Percentiles rank a stretch among this genome's conserved stretches.
Evolutionary conservation across 139 green algal genomes (phyloP).

Genomic region (Chlorella sp.): DNA sequence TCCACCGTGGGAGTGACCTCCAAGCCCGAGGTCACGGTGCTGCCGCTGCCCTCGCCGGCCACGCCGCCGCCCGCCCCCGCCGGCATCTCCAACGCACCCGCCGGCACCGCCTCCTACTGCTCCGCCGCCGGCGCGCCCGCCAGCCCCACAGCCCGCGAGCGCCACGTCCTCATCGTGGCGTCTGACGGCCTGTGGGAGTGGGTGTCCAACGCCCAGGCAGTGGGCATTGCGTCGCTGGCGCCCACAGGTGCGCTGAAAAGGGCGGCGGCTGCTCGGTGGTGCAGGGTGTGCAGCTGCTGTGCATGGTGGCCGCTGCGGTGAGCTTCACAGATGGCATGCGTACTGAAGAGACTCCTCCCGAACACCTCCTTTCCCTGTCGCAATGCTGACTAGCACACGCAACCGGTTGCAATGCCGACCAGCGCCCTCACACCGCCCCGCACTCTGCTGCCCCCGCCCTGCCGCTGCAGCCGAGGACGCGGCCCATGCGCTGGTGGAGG

Average conservation of each 20-base stretch:
- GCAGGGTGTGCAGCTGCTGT: background rate
- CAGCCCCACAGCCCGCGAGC: background rate
- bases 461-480: slow-evolving; percentile 40
- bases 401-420: too few relatives aligned
- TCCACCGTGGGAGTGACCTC: slow-evolving; percentile 55
- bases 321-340: background rate
- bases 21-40: slow-evolving; percentile 49
- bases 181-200: slow-evolving; percentile 59
- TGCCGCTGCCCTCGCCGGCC: slow-evolving; percentile 13
- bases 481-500: slow-evolving; percentile 34
- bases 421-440: too few relatives aligned
- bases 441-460: background rate
- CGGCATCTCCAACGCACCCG: background rate
- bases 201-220: slow-evolving; percentile 34
- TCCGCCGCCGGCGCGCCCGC: background rate
- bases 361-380: background rate
- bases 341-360: background rate
- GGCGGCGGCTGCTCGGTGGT: background rate
- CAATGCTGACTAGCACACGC: too few relatives aligned
- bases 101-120: slow-evolving; percentile 6
- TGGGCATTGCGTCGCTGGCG: slow-evolving; percentile 41
- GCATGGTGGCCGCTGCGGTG: background rate
- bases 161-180: slow-evolving; percentile 49
- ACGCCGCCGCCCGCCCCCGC: background rate
- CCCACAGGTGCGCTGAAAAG: background rate